Evolutionary conservation across 2,329 filamentous ascomycete species (phyloP).

Genomic region (Alternaria dauci): DNA sequence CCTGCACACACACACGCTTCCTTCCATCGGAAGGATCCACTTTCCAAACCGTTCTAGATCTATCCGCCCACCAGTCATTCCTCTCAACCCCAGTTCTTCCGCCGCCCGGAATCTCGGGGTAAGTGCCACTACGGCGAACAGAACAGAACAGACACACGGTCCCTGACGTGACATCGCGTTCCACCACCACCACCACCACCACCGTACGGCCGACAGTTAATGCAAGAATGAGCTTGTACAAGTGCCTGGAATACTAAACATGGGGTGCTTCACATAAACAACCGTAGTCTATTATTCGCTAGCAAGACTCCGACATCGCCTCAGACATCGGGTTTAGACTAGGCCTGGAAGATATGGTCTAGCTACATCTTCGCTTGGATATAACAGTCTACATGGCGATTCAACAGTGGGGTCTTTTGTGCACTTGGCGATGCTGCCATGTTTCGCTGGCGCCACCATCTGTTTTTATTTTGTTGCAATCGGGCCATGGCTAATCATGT

Average conservation of each 20-base stretch:
- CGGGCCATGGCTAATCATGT: background rate
- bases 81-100: background rate
- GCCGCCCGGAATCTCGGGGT: background rate
- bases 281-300: background rate
- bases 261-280: background rate
- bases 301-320: background rate
- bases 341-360: background rate
- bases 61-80: background rate
- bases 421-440: background rate
- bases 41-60: background rate
- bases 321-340: background rate
- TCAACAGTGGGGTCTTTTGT: background rate
- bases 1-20: background rate
- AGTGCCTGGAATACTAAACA: background rate
- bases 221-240: background rate
- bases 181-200: background rate
- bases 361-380: conserved; percentile 1
- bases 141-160: background rate
- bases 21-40: background rate
- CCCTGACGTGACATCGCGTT: background rate
- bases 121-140: background rate
- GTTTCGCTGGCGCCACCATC: background rate
- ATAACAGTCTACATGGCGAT: background rate
- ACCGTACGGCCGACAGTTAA: too few relatives aligned
- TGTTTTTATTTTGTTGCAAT: background rate